These are phyloP conservation scores for Ophiostoma ulmi DNA, from an alignment of 2,329 filamentous ascomycete species.

Conservation along the genomic window DNA sequence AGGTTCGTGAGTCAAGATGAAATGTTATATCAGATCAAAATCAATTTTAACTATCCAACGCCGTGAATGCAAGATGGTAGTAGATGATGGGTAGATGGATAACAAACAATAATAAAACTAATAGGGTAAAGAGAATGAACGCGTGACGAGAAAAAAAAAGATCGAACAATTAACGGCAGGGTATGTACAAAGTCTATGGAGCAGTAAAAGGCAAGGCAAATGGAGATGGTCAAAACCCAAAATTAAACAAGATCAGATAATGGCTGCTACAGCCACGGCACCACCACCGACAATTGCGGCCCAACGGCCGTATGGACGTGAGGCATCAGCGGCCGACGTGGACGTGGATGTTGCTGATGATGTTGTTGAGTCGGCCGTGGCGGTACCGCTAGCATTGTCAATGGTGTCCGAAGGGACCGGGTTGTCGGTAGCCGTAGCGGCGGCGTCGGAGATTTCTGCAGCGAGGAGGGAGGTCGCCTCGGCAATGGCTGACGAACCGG, in stretches of 20 bases:
- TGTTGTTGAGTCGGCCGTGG: not conserved
- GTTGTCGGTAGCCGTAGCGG: slow-evolving; percentile 27
- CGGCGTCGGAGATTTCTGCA: slow-evolving; percentile 23
- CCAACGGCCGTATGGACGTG: slow-evolving; percentile 13
- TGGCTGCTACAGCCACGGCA: slow-evolving; percentile 10
- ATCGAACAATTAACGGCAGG: not conserved
- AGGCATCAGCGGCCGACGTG: slow-evolving; percentile 10
- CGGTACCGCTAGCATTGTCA: slow-evolving; percentile 5
- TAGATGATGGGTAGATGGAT: not conserved
- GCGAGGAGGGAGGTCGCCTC: slow-evolving; percentile 23
- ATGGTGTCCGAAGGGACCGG: slow-evolving; percentile 22
- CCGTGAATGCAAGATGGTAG: not conserved
- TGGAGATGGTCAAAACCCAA: not conserved
- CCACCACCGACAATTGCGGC: slow-evolving; percentile 6
- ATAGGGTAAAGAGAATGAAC: not conserved
- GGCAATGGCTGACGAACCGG: slow-evolving; percentile 20
- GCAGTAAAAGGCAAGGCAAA: not conserved
- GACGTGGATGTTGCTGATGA: not conserved
- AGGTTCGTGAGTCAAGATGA: not conserved
- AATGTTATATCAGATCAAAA: not conserved
- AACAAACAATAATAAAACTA: not conserved
- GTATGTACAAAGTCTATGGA: slow-evolving; percentile 15
- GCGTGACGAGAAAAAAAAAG: not conserved
- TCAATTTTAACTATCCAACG: slow-evolving; percentile 1
- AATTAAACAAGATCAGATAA: not conserved